Conservation (phyloP, 768 basidiomycete genomes). For the Russula ochroleuca region DNA sequence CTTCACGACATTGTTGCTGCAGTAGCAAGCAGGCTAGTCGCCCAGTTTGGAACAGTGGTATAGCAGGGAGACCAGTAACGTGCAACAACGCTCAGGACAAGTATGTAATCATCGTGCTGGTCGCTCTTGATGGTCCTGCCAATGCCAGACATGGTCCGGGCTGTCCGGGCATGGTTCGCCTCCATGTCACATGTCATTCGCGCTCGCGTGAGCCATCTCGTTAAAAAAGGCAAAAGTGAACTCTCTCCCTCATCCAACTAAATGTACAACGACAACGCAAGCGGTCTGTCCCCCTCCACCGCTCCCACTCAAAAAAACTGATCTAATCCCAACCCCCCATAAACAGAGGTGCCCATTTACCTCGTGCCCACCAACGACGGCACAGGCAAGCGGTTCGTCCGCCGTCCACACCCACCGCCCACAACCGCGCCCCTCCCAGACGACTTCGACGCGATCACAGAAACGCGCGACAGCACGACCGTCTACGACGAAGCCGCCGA, state of each 20-base stretch:
- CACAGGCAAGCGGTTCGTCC: slow-evolving; percentile 36
- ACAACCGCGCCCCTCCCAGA: slow-evolving; percentile 41
- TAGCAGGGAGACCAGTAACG: not conserved
- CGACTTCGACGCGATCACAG: slow-evolving; percentile 40
- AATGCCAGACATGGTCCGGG: too few relatives aligned
- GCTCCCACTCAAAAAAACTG: not conserved
- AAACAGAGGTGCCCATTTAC: slow-evolving; percentile 31
- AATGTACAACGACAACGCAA: slow-evolving; percentile 28
- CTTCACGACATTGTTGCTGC: slow-evolving; percentile 2
- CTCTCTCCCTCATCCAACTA: not conserved
- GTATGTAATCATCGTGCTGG: not conserved
- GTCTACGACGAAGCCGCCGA: slow-evolving; percentile 20
- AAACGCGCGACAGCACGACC: slow-evolving; percentile 25
- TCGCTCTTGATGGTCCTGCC: too few relatives aligned
- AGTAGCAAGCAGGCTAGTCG: not conserved
- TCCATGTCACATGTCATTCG: not conserved
- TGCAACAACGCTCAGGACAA: not conserved
- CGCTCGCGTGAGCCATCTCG: not conserved
- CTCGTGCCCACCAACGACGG: slow-evolving; percentile 5
- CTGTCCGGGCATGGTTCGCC: too few relatives aligned
- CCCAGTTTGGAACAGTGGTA: slow-evolving; percentile 1
- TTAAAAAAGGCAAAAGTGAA: slow-evolving; percentile 7
- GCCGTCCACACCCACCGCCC: slow-evolving; percentile 39
- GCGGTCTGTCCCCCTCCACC: slow-evolving; percentile 15
- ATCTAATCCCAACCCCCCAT: not conserved